These are phyloP conservation scores for Cajanus cajan DNA, from an alignment of 306 rosid genomes.

Conservation along the genomic window DNA sequence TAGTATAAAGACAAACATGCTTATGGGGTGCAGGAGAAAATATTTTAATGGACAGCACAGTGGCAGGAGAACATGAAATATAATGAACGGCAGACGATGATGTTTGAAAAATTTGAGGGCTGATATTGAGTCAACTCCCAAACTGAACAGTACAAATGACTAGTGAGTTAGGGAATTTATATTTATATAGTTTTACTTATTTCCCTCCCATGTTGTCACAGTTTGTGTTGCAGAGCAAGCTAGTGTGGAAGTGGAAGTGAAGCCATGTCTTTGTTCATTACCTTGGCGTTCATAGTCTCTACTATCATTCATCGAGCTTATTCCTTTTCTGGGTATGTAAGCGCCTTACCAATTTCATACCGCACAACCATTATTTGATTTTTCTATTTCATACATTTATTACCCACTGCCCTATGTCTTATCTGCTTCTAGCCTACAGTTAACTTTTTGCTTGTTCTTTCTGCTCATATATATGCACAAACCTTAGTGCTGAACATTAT, in stretches of 20 bases:
- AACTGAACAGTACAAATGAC: neutral
- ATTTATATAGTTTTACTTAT: neutral
- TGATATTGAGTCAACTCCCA: slow-evolving; percentile 1
- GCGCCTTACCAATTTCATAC: neutral
- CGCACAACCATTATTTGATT: neutral
- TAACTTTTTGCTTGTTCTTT: neutral
- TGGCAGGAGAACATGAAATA: neutral
- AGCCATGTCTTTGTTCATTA: slow-evolving; percentile 25
- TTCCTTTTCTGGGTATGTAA: slow-evolving; percentile 42
- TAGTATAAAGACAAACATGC: neutral
- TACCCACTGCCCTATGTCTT: neutral
- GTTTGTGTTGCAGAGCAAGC: neutral
- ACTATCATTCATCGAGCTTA: neutral
- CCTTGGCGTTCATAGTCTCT: slow-evolving; percentile 27
- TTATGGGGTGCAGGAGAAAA: neutral
- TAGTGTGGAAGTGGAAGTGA: neutral
- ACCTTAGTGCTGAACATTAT: neutral
- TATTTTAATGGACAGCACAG: neutral
- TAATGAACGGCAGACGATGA: slow-evolving; percentile 4
- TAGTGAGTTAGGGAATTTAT: neutral
- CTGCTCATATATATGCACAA: neutral
- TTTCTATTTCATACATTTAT: neutral
- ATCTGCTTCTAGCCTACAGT: neutral
- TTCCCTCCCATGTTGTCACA: neutral
- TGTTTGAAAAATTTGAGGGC: slow-evolving; percentile 10